Percentiles rank a stretch among this genome's conserved stretches.
Conservation (phyloP, 108 stramenopile species). For the Nitzschia inconspicua region DNA sequence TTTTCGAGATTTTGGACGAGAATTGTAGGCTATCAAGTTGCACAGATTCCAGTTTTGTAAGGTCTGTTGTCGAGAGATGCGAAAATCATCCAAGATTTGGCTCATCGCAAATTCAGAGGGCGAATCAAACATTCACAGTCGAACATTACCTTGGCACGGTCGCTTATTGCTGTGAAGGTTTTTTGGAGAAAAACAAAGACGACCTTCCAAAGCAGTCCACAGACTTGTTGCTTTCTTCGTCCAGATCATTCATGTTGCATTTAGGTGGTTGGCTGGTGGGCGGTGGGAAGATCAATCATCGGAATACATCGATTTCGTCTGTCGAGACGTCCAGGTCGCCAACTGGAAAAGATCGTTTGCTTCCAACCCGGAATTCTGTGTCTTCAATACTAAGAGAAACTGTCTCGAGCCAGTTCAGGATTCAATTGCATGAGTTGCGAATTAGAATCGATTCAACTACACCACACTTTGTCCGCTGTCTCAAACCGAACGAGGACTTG, state of each 20-base stretch:
- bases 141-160: constrained; percentile 90
- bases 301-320: background rate
- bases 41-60: constrained; percentile 55
- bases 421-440: constrained; percentile 84
- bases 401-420: constrained; percentile 86
- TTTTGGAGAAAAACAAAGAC: constrained; percentile 92
- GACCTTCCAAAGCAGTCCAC: constrained; percentile 82
- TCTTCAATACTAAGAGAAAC: constrained; percentile 41
- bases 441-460: constrained; percentile 83
- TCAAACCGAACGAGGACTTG: constrained; percentile 96
- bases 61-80: constrained; percentile 62
- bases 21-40: constrained; percentile 59
- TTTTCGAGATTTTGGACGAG: constrained; percentile 74
- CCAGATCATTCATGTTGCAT: constrained; percentile 35
- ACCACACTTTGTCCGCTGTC: constrained; percentile 99
- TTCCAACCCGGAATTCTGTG: constrained; percentile 11
- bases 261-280: constrained; percentile 32
- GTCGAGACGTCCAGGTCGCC: background rate
- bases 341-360: background rate
- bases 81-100: constrained; percentile 37
- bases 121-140: constrained; percentile 64
- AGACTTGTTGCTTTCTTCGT: constrained; percentile 65
- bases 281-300: background rate
- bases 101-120: constrained; percentile 53
- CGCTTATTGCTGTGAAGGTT: constrained; percentile 65